phyloP scores from a whole-genome alignment of 192 early-diverging fungal genomes.

The Linderina pennispora region DNA sequence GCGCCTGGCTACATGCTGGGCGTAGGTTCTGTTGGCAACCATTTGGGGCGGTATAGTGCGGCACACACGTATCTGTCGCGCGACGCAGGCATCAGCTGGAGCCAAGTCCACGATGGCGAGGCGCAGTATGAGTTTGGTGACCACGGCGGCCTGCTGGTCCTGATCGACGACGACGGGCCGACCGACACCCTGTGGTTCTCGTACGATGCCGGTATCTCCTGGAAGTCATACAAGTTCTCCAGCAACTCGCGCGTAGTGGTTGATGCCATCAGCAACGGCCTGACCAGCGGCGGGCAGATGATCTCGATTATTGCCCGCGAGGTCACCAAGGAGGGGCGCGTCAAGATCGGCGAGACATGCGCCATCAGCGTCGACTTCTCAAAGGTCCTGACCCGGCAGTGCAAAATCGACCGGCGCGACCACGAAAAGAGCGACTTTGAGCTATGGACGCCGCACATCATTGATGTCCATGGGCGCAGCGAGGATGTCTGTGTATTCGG shows the following conservation, averaged over 20 bases:
- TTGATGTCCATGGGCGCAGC: slow-evolving; percentile 40
- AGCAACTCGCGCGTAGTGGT: slow-evolving; percentile 51
- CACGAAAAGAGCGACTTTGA: slow-evolving; percentile 80
- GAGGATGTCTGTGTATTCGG: slow-evolving; percentile 60
- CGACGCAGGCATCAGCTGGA: slow-evolving; percentile 86
- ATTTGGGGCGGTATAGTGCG: slow-evolving; percentile 52
- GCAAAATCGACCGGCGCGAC: slow-evolving; percentile 45
- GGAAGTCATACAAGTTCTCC: slow-evolving; percentile 58
- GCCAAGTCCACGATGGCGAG: slow-evolving; percentile 57
- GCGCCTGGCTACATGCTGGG: slow-evolving; percentile 83
- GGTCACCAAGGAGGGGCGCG: slow-evolving; percentile 8
- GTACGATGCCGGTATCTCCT: slow-evolving; percentile 72
- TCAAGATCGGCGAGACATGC: slow-evolving; percentile 14
- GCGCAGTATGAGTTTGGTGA: slow-evolving; percentile 84
- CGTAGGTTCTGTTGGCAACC: slow-evolving; percentile 80
- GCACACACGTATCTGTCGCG: slow-evolving; percentile 73
- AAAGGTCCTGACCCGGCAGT: slow-evolving; percentile 34
- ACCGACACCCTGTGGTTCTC: slow-evolving; percentile 66
- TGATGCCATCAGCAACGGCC: slow-evolving; percentile 54
- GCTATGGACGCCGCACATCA: slow-evolving; percentile 58
- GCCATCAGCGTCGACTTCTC: slow-evolving; percentile 61
- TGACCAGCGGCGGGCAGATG: slow-evolving; percentile 59
- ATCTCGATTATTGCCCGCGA: slow-evolving; percentile 65
- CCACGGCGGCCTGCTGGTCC: slow-evolving; percentile 76
- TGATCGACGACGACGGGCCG: slow-evolving; percentile 66